A percentile compares a stretch with the other conserved stretches of the same genome.
Conservation (phyloP, 345 rosid genomes). For the Populus alba region DNA sequence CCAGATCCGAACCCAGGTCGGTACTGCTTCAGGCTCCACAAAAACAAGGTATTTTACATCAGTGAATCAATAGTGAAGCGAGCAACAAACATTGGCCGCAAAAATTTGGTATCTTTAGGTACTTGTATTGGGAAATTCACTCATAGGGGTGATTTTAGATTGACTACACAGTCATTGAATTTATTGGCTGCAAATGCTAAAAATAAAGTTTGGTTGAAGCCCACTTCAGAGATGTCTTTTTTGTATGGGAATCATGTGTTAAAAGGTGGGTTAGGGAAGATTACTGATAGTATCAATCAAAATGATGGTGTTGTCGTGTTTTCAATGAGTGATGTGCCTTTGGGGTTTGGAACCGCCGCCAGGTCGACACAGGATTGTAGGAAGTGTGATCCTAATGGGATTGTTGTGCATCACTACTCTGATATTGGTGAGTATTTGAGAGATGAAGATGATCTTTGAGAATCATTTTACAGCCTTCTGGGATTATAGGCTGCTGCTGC, state of each 20-base stretch:
- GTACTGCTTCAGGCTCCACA: conserved; percentile 89
- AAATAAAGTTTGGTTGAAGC: conserved; percentile 93
- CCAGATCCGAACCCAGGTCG: conserved; percentile 66
- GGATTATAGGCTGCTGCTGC: background rate
- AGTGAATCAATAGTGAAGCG: conserved; percentile 77
- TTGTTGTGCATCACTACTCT: conserved; percentile 76
- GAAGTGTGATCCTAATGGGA: conserved; percentile 82
- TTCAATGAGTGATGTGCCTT: conserved; percentile 80
- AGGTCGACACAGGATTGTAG: conserved; percentile 82
- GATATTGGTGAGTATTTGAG: conserved; percentile 91
- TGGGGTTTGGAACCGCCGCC: conserved; percentile 81
- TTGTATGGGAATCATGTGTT: conserved; percentile 84
- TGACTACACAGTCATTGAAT: conserved; percentile 59
- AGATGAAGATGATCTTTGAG: conserved; percentile 83
- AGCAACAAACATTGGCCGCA: conserved; percentile 70
- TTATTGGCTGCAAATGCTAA: conserved; percentile 72
- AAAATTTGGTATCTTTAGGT: conserved; percentile 60
- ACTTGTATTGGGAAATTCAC: conserved; percentile 88
- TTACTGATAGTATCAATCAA: conserved; percentile 68
- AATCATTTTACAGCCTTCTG: background rate
- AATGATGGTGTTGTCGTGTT: conserved; percentile 89
- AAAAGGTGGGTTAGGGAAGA: conserved; percentile 87
- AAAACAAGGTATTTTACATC: conserved; percentile 72
- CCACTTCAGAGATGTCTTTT: conserved; percentile 93
- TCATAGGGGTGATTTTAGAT: conserved; percentile 67